Conservation (phyloP, 78 protist genomes). For the Diacronema lutheri region DNA sequence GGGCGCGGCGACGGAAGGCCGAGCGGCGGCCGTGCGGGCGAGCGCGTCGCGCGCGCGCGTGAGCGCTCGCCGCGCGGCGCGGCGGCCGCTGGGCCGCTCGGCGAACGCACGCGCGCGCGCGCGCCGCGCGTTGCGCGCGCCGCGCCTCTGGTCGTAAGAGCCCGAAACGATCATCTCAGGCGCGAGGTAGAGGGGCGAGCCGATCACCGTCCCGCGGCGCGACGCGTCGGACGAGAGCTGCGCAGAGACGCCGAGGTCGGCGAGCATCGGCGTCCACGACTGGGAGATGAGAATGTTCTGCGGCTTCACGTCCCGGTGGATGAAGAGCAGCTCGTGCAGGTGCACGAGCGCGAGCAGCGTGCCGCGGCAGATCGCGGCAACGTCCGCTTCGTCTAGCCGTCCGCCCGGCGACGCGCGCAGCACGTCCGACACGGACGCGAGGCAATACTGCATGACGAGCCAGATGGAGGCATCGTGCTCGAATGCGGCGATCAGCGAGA, state of each 20-base stretch:
- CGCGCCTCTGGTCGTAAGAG: not conserved
- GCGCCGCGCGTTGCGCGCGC: not conserved
- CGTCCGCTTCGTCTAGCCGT: not conserved
- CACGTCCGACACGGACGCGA: not conserved
- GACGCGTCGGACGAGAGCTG: not conserved
- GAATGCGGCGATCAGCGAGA: too few species aligned
- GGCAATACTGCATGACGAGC: not conserved
- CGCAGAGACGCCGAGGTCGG: constrained; percentile 28
- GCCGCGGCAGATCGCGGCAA: not conserved
- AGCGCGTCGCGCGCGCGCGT: too few species aligned
- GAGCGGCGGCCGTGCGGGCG: too few species aligned
- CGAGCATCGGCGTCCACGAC: not conserved
- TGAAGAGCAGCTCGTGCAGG: not conserved
- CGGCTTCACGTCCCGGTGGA: constrained; percentile 39
- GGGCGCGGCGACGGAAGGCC: too few species aligned
- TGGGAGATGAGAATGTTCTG: constrained; percentile 17
- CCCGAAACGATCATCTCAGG: not conserved
- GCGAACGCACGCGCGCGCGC: not conserved
- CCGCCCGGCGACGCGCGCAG: not conserved
- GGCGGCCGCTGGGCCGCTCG: not conserved
- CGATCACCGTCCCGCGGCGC: not conserved
- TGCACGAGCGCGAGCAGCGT: not conserved
- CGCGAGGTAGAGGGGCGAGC: constrained; percentile 18
- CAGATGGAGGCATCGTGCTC: constrained; percentile 37
- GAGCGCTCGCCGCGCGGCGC: too few species aligned